These are phyloP conservation scores for Withania somnifera DNA, from an alignment of 305 asterid species.

Conservation along the genomic window DNA sequence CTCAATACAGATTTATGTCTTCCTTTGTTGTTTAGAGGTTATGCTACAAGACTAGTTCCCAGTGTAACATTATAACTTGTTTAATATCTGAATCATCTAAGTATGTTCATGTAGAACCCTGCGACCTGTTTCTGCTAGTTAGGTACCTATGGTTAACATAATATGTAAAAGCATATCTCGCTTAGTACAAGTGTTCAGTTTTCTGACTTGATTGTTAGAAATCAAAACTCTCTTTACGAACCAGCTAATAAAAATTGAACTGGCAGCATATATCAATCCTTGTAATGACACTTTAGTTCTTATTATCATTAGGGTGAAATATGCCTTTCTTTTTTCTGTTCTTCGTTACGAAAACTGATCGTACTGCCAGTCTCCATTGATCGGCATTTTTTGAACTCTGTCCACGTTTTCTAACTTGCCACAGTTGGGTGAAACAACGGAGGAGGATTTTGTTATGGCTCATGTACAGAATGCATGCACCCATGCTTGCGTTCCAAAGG, in stretches of 20 bases:
- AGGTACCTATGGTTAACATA: neutral
- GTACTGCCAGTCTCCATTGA: neutral
- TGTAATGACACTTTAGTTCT: too few species aligned
- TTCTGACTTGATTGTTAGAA: neutral
- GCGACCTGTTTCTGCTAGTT: neutral
- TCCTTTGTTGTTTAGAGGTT: too few species aligned
- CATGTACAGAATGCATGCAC: constrained; percentile 81
- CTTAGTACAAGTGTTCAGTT: neutral
- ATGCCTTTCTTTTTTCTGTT: neutral
- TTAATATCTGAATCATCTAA: neutral
- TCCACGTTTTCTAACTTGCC: neutral
- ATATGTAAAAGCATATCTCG: too few species aligned
- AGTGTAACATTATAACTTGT: neutral
- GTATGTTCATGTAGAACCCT: too few species aligned
- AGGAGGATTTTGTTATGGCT: constrained; percentile 97
- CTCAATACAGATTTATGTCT: too few species aligned
- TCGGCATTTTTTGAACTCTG: neutral
- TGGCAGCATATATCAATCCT: neutral
- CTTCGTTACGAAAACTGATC: neutral
- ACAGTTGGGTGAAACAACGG: constrained; percentile 95
- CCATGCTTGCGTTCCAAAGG: constrained; percentile 85
- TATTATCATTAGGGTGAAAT: too few species aligned
- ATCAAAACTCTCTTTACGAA: neutral
- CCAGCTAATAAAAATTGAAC: neutral
- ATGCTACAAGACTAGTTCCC: too few species aligned